Evolutionary conservation across 1,284 basidiomycete species (phyloP), one percentile per base, ranked within the genome.

Genomic region (Ceratobasidium papillatum): DNA sequence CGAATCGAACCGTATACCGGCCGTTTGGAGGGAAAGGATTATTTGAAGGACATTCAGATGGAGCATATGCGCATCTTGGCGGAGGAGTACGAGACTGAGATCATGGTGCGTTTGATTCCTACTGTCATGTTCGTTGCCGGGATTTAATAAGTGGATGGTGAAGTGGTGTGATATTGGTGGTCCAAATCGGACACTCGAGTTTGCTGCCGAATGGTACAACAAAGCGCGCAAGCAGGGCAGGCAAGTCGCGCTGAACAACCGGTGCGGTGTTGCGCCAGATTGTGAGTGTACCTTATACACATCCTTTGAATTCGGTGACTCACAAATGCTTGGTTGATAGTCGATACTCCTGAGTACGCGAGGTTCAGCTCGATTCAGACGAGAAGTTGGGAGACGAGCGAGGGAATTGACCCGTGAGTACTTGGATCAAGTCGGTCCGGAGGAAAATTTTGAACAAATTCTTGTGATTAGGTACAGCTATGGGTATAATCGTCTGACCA

Each of bases 1-100:
- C 79, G 84, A 62, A 71, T 84, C 22, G 89, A 90, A 76, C 84
- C 87, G 2, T 89, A 88, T 76, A 87, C 85, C 0, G 88, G 88
- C 11, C 81, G 81, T 45, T 76, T 87, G n/a, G 78, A 84, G 17
- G 86, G 88, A 36, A 79, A 81, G 0, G 87, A 89, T 77, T 89
- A 86, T 72, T 45, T 89, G 32, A 79, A 84, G 19, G 87, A 89
- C 75, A 76, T 90, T 25, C 87, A 86, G 78, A 80, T 85, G 34
- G 86, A 86, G 0, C 88, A 89, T 68, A 89, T 89, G 87, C 75
- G 85, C 1, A 84, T 85, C 17, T 81, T 89, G 3, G 85, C 85
- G 0, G 78, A 83, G n/a, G 83, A 83, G 19, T 89, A 89, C 63
- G 84, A 82, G 43, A 84, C 84, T 0, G 87, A 89, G 75, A 87